These are phyloP conservation scores for Hypomontagnella submonticulosa DNA, from an alignment of 495 filamentous ascomycete genomes.

Conservation along the genomic window DNA sequence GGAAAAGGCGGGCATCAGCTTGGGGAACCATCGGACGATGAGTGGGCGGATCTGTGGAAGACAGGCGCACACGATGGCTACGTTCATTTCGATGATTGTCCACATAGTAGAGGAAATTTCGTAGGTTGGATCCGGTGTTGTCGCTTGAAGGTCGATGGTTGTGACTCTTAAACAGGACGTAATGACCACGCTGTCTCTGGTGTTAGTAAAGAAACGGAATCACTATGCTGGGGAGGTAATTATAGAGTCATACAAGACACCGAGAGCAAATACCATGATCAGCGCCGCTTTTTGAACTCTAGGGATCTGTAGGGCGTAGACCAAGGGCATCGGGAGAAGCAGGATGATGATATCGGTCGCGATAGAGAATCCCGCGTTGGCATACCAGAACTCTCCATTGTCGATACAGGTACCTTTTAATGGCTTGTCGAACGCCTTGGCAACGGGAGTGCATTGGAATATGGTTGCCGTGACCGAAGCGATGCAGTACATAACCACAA, in stretches of 20 bases:
- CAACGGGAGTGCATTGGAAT: conserved; percentile 67
- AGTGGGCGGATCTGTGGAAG: conserved; percentile 51
- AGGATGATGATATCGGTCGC: conserved; percentile 67
- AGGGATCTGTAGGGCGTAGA: conserved; percentile 62
- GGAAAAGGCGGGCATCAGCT: conserved; percentile 34
- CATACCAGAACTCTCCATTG: conserved; percentile 55
- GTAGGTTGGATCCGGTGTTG: conserved; percentile 42
- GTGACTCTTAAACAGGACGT: conserved; percentile 47
- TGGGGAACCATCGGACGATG: conserved; percentile 44
- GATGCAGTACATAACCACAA: conserved; percentile 42
- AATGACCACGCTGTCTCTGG: conserved; percentile 41
- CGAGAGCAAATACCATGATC: conserved; percentile 66
- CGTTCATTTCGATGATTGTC: conserved; percentile 59
- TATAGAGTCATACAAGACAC: conserved; percentile 54
- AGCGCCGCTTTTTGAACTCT: conserved; percentile 62
- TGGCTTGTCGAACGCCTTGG: conserved; percentile 62
- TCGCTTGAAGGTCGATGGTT: conserved; percentile 46
- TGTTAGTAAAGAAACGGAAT: conserved; percentile 14
- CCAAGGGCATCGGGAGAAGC: conserved; percentile 64
- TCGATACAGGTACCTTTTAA: conserved; percentile 64
- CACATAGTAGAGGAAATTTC: conserved; percentile 58
- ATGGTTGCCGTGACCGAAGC: conserved; percentile 50
- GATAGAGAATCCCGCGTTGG: conserved; percentile 66
- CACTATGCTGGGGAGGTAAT: neutral
- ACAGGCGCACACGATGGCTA: conserved; percentile 61